Base-by-base conservation (phyloP, 306 rosid species). In the Ceratonia siliqua region DNA sequence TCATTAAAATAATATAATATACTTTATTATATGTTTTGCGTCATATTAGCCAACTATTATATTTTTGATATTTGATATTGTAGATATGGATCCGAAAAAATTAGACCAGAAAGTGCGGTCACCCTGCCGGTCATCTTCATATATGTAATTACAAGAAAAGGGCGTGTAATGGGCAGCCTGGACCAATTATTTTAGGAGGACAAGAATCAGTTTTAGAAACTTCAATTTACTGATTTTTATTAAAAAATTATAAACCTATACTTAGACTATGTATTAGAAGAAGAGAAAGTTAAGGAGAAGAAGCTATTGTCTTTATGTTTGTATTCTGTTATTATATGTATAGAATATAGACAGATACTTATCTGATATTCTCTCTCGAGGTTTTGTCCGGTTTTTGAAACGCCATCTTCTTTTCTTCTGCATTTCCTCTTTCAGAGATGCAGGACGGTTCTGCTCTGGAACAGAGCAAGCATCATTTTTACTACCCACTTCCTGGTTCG, bases 401-500 rank as follows among this genome's bases (percentile, higher is more conserved):
- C 25, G 5, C 46, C 25, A 36, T 12, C 8, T 11, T 35, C 2
- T 57, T 30, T 8, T 55, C 42, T 70, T 73, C 43, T 62, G 35
- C 78, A 69, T 45, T 82, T 74, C 8, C n/a, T 21, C 45, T 33
- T 52, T 50, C 59, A 52, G 55, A 43, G 42, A 67, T 78, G 77
- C 43, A 78, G 17, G 53, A 68, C 10, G 43, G 62, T 62, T 70
- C 74, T 42, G 8, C 17, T 3, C 17, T 14, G 30, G 71, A 68
- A 27, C 70, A 70, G 4, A 58, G 54, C 33, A 59, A 67, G 25
- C 11, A 57, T 32, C 62, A 54, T 43, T 14, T 4, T 56, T 68
- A 78, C 68, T 48, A 82, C 73, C 94, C 82, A 35, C 84, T 70
- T 74, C 72, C 82, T 57, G 58, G 49, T 72, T 74, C 80, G 17